Conservation (phyloP, 1,284 basidiomycete species). For the Trametes versicolor region DNA sequence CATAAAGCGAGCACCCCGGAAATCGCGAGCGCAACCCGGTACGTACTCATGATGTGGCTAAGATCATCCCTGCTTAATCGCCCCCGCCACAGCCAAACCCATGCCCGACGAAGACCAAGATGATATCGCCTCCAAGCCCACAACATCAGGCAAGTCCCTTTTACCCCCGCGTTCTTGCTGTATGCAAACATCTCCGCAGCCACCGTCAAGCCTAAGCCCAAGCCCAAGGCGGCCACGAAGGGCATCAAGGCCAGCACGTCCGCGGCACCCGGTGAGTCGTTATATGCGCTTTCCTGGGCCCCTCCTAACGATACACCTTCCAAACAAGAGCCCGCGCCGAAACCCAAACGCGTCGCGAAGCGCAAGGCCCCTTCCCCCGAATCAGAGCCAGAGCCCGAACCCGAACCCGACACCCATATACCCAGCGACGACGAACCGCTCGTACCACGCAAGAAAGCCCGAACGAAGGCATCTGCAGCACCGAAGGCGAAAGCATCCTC, state of each 20-base stretch:
- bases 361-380: slow-evolving; percentile 14
- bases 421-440: slow-evolving; percentile 23
- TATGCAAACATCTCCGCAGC: neutral
- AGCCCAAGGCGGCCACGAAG: neutral
- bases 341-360: slow-evolving; percentile 13
- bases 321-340: neutral
- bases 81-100: neutral
- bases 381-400: neutral
- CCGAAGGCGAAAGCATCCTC: slow-evolving; percentile 1
- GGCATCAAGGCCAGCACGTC: neutral
- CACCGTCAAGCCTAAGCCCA: neutral
- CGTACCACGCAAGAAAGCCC: slow-evolving; percentile 9
- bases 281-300: neutral
- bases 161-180: neutral
- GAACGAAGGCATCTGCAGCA: neutral
- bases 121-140: neutral
- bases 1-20: neutral
- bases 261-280: neutral
- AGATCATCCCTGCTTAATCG: neutral
- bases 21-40: slow-evolving; percentile 2
- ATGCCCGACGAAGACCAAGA: neutral
- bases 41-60: neutral
- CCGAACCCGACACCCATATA: neutral
- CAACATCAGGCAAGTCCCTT: neutral
- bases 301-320: too few species aligned